A percentile compares a stretch with the other conserved stretches of the same genome.
Conservation (phyloP, 305 asterid genomes). For the Solanum hybrid region DNA sequence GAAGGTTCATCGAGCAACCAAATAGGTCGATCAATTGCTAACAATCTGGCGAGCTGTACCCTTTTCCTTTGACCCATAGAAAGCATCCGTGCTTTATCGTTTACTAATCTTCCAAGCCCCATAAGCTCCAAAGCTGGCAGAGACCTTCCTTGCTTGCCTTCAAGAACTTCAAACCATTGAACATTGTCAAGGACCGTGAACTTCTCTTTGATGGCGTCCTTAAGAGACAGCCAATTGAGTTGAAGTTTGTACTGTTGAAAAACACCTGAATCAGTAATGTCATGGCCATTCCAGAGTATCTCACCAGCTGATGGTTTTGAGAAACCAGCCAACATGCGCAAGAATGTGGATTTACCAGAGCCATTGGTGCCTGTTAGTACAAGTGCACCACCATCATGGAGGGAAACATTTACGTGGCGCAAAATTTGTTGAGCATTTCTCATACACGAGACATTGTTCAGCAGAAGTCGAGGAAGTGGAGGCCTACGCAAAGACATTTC, state of each 20-base stretch:
- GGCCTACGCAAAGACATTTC: constrained; percentile 2
- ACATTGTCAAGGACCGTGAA: constrained; percentile 76
- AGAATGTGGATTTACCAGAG: constrained; percentile 71
- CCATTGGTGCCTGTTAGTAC: constrained; percentile 72
- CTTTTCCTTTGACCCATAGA: constrained; percentile 90
- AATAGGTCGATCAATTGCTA: constrained; percentile 81
- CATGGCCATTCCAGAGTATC: constrained; percentile 79
- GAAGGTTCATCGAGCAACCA: constrained; percentile 97
- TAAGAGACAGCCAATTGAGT: constrained; percentile 77
- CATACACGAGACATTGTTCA: constrained; percentile 75
- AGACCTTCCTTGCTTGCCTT: constrained; percentile 71
- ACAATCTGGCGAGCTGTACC: constrained; percentile 68
- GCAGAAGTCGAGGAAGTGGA: constrained; percentile 9
- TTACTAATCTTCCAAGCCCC: constrained; percentile 74
- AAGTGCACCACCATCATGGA: constrained; percentile 79
- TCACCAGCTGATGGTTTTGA: constrained; percentile 82
- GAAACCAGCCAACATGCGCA: constrained; percentile 87
- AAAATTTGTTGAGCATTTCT: constrained; percentile 85
- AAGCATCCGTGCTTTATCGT: constrained; percentile 72
- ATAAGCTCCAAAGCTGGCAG: constrained; percentile 67
- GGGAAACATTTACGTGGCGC: constrained; percentile 62
- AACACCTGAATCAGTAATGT: constrained; percentile 62
- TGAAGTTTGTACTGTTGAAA: constrained; percentile 90
- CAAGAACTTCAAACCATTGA: constrained; percentile 78
- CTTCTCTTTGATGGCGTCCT: constrained; percentile 62